These are phyloP conservation scores for Trypanosoma grayi DNA, from an alignment of 208 protist species.

Conservation along the genomic window DNA sequence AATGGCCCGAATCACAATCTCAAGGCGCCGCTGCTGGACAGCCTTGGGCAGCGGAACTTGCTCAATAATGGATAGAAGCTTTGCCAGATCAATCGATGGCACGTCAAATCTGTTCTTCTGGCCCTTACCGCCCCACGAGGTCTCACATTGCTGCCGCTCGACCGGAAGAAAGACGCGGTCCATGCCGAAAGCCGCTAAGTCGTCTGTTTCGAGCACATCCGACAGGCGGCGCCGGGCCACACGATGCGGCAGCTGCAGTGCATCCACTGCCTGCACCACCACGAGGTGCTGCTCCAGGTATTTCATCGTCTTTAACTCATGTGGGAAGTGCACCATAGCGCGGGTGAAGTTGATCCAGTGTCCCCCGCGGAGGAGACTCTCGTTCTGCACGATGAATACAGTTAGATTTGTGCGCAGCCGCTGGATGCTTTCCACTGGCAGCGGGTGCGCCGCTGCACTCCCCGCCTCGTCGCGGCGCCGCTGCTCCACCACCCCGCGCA, in stretches of 20 bases:
- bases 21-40: constrained; percentile 19
- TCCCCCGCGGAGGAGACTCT: constrained; percentile 56
- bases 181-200: constrained; percentile 30
- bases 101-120: constrained; percentile 17
- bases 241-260: background rate
- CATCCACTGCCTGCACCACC: constrained; percentile 21
- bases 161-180: constrained; percentile 23
- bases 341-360: constrained; percentile 83
- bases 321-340: constrained; percentile 74
- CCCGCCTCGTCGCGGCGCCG: constrained; percentile 6
- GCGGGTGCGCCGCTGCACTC: background rate
- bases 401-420: constrained; percentile 55
- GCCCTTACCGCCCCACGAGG: background rate
- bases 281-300: constrained; percentile 10
- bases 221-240: background rate
- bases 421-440: constrained; percentile 61
- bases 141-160: constrained; percentile 10
- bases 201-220: constrained; percentile 10
- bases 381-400: constrained; percentile 66
- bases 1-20: constrained; percentile 20
- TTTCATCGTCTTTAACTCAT: constrained; percentile 31
- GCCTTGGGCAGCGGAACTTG: constrained; percentile 14
- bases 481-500: constrained; percentile 49
- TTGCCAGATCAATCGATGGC: constrained; percentile 24
- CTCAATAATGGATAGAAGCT: constrained; percentile 31